A percentile compares a stretch with the other conserved stretches of the same genome.
Evolutionary conservation across 2,329 filamentous ascomycete species (phyloP).

Genomic region (Penicillium sp.): DNA sequence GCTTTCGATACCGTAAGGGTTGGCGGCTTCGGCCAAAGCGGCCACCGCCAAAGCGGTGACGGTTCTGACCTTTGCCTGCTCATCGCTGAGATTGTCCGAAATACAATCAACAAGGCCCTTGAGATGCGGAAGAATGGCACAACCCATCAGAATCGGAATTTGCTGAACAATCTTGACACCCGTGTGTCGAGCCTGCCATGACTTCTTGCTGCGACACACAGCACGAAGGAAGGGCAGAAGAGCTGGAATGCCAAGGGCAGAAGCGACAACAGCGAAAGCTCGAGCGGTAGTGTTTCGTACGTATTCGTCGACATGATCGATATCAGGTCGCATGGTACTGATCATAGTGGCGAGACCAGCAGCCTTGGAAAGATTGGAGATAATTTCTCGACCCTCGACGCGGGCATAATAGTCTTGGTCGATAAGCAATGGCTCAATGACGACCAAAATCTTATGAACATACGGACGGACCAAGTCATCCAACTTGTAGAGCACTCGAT

Average conservation of each 20-base stretch:
- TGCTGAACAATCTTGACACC: conserved; percentile 99
- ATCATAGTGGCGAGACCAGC: conserved; percentile 98
- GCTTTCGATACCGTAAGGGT: conserved; percentile 97
- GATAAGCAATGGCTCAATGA: conserved; percentile 98
- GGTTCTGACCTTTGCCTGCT: conserved; percentile 95
- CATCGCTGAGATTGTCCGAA: conserved; percentile 90
- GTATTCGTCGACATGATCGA: conserved; percentile 97
- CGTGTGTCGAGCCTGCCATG: conserved; percentile 96
- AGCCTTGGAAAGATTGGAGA: conserved; percentile 95
- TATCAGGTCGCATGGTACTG: conserved; percentile 97
- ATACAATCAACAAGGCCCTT: conserved; percentile 97
- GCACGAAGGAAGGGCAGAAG: conserved; percentile 92
- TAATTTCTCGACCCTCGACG: conserved; percentile 97
- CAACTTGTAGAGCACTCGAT: conserved; percentile 96
- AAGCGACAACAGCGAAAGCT: conserved; percentile 95
- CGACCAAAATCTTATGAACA: conserved; percentile 96
- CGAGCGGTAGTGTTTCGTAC: conserved; percentile 96
- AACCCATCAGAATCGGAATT: conserved; percentile 98
- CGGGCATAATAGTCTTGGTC: conserved; percentile 99
- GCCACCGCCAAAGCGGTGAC: conserved; percentile 94
- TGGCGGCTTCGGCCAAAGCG: conserved; percentile 90
- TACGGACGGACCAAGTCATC: conserved; percentile 95
- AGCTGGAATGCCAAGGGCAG: conserved; percentile 90
- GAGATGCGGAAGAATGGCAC: conserved; percentile 88
- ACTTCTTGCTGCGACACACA: conserved; percentile 97